Evolutionary conservation across 2,329 filamentous ascomycete species (phyloP).

Genomic region (Pyricularia pennisetigena): DNA sequence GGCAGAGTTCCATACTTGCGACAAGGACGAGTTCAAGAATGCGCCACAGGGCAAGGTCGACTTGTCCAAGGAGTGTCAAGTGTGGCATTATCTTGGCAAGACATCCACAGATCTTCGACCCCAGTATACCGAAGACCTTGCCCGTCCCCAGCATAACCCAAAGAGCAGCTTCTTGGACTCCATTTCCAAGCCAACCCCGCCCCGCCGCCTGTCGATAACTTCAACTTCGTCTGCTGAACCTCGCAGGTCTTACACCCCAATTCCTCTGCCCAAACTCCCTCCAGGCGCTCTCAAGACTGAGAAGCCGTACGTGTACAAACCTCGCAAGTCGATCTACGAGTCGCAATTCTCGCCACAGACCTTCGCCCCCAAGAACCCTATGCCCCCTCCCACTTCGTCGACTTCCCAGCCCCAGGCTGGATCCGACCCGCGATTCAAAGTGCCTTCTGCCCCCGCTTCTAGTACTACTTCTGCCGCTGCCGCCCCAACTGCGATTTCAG

Average conservation of each 20-base stretch:
- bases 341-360: slow-evolving; percentile 2
- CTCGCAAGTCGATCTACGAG: slow-evolving; percentile 22
- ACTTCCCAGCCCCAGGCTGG: background rate
- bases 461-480: background rate
- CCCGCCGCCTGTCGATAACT: slow-evolving; percentile 13
- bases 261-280: slow-evolving; percentile 14
- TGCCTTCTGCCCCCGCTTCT: slow-evolving; percentile 1
- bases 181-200: slow-evolving; percentile 35
- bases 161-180: slow-evolving; percentile 67
- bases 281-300: slow-evolving; percentile 21
- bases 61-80: slow-evolving; percentile 58
- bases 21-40: slow-evolving; percentile 34
- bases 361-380: slow-evolving; percentile 1
- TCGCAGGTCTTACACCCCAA: slow-evolving; percentile 14
- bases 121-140: slow-evolving; percentile 76
- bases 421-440: slow-evolving; percentile 4
- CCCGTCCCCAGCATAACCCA: slow-evolving; percentile 48
- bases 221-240: slow-evolving; percentile 6
- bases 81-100: slow-evolving; percentile 84
- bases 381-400: slow-evolving; percentile 1
- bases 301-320: slow-evolving; percentile 46
- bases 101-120: slow-evolving; percentile 83
- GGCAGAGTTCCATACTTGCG: slow-evolving; percentile 68
- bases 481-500: slow-evolving; percentile 1
- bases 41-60: slow-evolving; percentile 59